phyloP scores from a whole-genome alignment of 352 stramenopile species.

The Phytophthora lateralis region DNA sequence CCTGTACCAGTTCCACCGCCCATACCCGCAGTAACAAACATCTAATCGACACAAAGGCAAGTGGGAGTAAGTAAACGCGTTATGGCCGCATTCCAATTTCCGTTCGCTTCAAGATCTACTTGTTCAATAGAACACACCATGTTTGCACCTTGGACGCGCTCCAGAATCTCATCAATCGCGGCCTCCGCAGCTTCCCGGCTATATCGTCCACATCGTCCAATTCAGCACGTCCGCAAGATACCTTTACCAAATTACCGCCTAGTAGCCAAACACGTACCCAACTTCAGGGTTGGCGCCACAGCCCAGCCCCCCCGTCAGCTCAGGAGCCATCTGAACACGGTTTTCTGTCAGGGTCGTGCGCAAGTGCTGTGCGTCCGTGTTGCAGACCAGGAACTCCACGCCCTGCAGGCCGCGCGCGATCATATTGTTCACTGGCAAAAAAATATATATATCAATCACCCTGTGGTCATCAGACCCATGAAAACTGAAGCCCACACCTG shows the following conservation, averaged over 20 bases:
- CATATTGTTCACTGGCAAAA: slow-evolving; percentile 86
- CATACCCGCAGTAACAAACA: slow-evolving; percentile 90
- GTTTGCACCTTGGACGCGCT: slow-evolving; percentile 82
- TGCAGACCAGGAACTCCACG: slow-evolving; percentile 91
- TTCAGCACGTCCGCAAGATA: slow-evolving; percentile 1
- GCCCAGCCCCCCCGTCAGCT: slow-evolving; percentile 83
- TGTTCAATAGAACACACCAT: slow-evolving; percentile 56
- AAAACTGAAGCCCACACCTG: slow-evolving; percentile 39
- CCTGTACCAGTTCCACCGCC: slow-evolving; percentile 83
- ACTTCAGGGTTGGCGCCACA: slow-evolving; percentile 86
- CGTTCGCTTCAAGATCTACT: not conserved
- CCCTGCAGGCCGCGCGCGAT: slow-evolving; percentile 83
- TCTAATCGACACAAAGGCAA: slow-evolving; percentile 40
- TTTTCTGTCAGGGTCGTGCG: slow-evolving; percentile 91
- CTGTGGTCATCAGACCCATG: not conserved
- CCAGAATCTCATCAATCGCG: slow-evolving; percentile 86
- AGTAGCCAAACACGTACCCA: slow-evolving; percentile 39
- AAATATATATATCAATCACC: not conserved
- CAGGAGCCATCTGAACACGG: slow-evolving; percentile 88
- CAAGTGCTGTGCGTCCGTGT: slow-evolving; percentile 92
- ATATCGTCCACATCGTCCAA: slow-evolving; percentile 11
- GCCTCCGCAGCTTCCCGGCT: slow-evolving; percentile 78
- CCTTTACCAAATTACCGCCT: not conserved
- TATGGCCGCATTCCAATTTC: not conserved
- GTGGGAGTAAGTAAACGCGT: not conserved